Conservation (phyloP, 257 asterid species). For the Cruciata laevipes region DNA sequence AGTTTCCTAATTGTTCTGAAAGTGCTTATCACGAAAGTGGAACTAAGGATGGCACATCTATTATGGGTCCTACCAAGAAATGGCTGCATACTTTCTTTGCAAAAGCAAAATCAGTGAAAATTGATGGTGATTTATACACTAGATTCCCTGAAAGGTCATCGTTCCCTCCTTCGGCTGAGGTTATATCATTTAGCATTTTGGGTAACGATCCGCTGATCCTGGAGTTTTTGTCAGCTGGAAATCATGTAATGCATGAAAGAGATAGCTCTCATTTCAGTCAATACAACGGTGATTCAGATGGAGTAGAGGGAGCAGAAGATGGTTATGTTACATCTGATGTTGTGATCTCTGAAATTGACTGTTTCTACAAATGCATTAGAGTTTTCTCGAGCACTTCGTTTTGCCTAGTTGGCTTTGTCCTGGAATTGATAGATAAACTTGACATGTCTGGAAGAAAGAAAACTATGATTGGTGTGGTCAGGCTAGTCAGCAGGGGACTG, state of each 20-base stretch:
- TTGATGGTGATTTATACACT: slow-evolving; percentile 46
- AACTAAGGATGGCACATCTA: slow-evolving; percentile 31
- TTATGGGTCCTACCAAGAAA: slow-evolving; percentile 32
- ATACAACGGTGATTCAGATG: slow-evolving; percentile 21
- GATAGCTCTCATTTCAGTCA: slow-evolving; percentile 24
- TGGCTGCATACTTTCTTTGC: slow-evolving; percentile 69
- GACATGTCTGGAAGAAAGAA: slow-evolving; percentile 31
- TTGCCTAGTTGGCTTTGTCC: slow-evolving; percentile 67
- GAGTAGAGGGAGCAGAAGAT: slow-evolving; percentile 13
- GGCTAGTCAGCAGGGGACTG: slow-evolving; percentile 63
- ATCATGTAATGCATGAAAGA: slow-evolving; percentile 30
- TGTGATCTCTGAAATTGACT: slow-evolving; percentile 23
- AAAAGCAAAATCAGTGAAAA: slow-evolving; percentile 42
- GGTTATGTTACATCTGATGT: slow-evolving; percentile 28
- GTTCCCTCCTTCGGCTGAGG: slow-evolving; percentile 40
- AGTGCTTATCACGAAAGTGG: slow-evolving; percentile 6
- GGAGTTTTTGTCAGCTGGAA: slow-evolving; percentile 45
- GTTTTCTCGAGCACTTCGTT: slow-evolving; percentile 70
- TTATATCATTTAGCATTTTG: slow-evolving; percentile 63
- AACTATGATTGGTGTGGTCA: slow-evolving; percentile 51
- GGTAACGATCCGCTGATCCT: slow-evolving; percentile 43
- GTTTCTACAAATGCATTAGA: slow-evolving; percentile 50
- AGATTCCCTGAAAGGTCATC: slow-evolving; percentile 50
- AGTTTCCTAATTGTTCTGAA: slow-evolving; percentile 19
- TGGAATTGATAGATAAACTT: slow-evolving; percentile 26